phyloP scores from a whole-genome alignment of 2,329 filamentous ascomycete genomes.

The Calonectria hawksworthii region DNA sequence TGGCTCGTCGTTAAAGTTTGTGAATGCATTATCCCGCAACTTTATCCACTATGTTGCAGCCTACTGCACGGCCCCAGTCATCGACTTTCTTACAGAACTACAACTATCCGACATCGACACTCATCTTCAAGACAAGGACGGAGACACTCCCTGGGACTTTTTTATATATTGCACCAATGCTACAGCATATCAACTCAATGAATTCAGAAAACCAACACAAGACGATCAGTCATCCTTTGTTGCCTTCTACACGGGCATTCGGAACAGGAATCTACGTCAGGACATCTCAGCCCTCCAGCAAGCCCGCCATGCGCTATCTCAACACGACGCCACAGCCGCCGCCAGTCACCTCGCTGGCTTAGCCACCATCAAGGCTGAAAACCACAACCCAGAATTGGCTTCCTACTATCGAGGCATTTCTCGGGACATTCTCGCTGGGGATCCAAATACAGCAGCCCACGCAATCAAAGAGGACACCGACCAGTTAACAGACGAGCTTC shows the following conservation, averaged over 20 bases:
- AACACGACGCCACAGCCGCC: not conserved
- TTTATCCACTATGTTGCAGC: not conserved
- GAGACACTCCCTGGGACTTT: not conserved
- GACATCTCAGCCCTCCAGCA: not conserved
- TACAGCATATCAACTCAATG: too few species aligned
- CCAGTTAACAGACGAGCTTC: not conserved
- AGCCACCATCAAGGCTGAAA: not conserved
- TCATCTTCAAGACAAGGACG: not conserved
- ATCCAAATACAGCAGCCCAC: not conserved
- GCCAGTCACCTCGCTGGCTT: not conserved
- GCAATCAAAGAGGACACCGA: not conserved
- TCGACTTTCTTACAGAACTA: not conserved
- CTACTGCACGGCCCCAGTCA: too few species aligned
- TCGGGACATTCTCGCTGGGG: not conserved
- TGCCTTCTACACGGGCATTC: not conserved
- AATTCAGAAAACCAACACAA: not conserved
- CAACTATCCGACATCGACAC: not conserved
- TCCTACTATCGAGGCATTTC: not conserved
- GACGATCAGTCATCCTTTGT: not conserved
- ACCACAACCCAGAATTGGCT: not conserved
- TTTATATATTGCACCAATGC: not conserved
- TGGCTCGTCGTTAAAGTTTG: not conserved
- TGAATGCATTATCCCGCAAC: fast-evolving
- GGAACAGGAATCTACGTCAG: not conserved
- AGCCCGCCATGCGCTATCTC: not conserved